Evolutionary conservation across 31 red algal genomes (phyloP), one percentile per base, ranked within the genome.

Genomic region (Odonthalia washingtoniensis): DNA sequence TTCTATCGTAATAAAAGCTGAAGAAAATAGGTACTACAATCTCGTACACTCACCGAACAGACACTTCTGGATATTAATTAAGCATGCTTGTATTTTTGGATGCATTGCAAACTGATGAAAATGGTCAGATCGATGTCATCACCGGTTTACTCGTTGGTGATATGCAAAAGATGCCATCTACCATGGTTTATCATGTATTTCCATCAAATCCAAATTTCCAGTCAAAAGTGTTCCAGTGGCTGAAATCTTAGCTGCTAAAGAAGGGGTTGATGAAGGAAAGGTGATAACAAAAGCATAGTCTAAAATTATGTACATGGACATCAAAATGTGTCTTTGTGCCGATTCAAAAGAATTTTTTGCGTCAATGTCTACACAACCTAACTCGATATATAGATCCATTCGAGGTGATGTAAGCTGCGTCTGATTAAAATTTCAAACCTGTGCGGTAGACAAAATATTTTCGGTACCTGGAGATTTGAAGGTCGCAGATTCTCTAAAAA

Each of bases 91-190:
- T 68, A 17, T 68, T 68, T 17, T 5, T 34, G 36, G 65, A 68
- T 68, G 5, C 65, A 34, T 68, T 34, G 31, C 65, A 34, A 28
- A 68, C 16, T 68, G 65, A 68, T 68, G 65, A 68, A 68, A 5
- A 5, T 4, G 65, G 36, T 14, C 65, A 68, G 65, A 28, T 68
- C 16, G 65, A 34, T 17, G 65, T 0, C 36, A 5, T 68, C 4
- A 68, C 0, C 36, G 65, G 65, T 14, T 5, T 68, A 9, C 16
- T 68, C 31, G 16, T 68, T 68, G 9, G 65, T 14, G 9, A 5
- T 9, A 68, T 68, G 65, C 31, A 68, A 17, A 68, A 68, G 16
- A 17, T 4, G 31, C 65, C 5, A 68, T 68, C 16, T 68, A 68
- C 9, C 65, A 68, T 68, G 65, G 9, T 0, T 9, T 68, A 68